These are phyloP conservation scores for Phytophthora macrochlamydospora DNA, from an alignment of 352 stramenopile species.

Conservation along the genomic window DNA sequence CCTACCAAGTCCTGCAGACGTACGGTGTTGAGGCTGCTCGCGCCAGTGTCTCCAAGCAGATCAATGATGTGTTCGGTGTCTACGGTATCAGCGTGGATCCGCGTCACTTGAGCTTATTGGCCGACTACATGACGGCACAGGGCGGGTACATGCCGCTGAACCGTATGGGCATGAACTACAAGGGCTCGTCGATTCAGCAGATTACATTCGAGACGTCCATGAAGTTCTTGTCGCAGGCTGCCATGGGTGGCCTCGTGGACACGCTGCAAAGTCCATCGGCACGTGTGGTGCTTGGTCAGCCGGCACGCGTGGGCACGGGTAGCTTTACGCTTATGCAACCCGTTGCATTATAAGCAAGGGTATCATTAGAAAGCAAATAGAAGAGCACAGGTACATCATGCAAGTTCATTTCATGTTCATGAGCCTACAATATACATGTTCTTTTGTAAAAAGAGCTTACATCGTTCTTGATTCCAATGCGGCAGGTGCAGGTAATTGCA, in stretches of 20 bases:
- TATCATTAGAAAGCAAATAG: constrained; percentile 22
- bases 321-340: constrained; percentile 95
- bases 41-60: constrained; percentile 98
- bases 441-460: constrained; percentile 20
- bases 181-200: constrained; percentile 97
- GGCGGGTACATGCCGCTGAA: constrained; percentile 98
- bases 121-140: constrained; percentile 99
- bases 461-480: constrained; percentile 2
- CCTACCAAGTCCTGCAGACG: constrained; percentile 95
- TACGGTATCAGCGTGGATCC: constrained; percentile 99
- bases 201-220: constrained; percentile 99
- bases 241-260: constrained; percentile 90
- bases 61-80: constrained; percentile 98
- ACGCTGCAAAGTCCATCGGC: constrained; percentile 93
- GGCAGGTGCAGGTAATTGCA: constrained; percentile 29
- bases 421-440: constrained; percentile 34
- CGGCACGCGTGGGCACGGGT: constrained; percentile 95
- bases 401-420: constrained; percentile 38
- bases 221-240: constrained; percentile 97
- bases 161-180: constrained; percentile 96
- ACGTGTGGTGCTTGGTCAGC: constrained; percentile 95
- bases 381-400: constrained; percentile 30
- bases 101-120: constrained; percentile 98
- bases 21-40: constrained; percentile 99
- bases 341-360: constrained; percentile 68